Evolutionary conservation across 2,329 filamentous ascomycete genomes (phyloP), one percentile per base, ranked within the genome.

Genomic region (Aulographum hederae): DNA sequence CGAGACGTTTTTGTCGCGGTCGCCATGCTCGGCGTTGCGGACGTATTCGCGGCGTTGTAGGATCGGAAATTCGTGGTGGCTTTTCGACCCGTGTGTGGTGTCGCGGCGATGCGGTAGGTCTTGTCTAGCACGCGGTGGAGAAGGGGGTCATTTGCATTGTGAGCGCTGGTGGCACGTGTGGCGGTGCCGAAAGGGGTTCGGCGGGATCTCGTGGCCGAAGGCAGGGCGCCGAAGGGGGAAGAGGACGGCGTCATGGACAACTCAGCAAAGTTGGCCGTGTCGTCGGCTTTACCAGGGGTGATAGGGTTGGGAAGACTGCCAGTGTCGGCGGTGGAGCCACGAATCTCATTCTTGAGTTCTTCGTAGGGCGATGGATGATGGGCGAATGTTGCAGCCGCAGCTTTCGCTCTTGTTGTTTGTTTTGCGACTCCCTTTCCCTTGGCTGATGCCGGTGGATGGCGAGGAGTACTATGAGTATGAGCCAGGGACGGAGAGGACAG

Each of bases 51-150:
- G 16, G 28, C 16, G 19, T 16, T 28, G n/a, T n/a, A n/a, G 20
- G 14, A 16, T 25, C 32, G 33, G 4, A 39, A 31, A 46, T 46
- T 33, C 20, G 35, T 34, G 60, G 56, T n/a, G 13, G 23, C 21
- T 36, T 60, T 59, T 4, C 51, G 50, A 26, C 57, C 58, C 6
- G 73, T 76, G 41, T 89, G 74, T 0, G 89, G 89, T 6, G 89
- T 98, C 4, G 86, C 82, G 53, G 91, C 81, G 16, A 98, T 66
- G 19, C 86, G 80, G 58, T 92, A 98, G 35, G 79, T 94, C 56
- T 91, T 94, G 60, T 95, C 85, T 4, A 92, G 69, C n/a, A 95
- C 65, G 6, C 78, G 79, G 51, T 95, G 86, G 26, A 98, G 66
- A 6, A 95, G 63, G 3, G 80, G 79, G 47, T 94, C 82, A 37